Evolutionary conservation across 139 green algal genomes (phyloP).

Genomic region (Mychonastes homosphaera): DNA sequence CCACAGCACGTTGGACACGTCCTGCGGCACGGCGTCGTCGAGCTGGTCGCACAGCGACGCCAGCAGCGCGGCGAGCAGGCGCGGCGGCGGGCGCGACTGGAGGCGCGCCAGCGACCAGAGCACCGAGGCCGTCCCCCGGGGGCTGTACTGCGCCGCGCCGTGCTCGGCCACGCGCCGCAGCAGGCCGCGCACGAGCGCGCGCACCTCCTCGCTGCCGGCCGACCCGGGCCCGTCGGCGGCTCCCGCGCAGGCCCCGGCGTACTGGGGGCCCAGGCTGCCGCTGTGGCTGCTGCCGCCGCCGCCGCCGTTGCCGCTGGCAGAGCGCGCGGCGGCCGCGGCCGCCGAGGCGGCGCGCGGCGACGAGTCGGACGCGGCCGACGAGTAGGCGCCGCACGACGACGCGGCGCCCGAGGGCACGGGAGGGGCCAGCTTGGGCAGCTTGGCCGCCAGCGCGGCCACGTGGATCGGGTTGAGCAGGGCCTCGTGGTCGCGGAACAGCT

Average conservation of each 20-base stretch:
- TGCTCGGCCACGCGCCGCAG: slow-evolving; percentile 10
- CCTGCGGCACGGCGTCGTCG: slow-evolving; percentile 11
- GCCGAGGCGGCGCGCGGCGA: no score
- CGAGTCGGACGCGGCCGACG: no score
- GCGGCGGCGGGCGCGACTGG: slow-evolving; percentile 6
- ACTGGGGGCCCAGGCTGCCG: background rate
- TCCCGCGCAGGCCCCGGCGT: no score
- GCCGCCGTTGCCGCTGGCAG: background rate
- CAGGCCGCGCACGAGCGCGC: slow-evolving; percentile 3
- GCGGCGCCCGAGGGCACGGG: no score
- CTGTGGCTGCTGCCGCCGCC: slow-evolving; percentile 14
- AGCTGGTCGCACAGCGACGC: slow-evolving; percentile 11
- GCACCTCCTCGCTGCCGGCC: background rate
- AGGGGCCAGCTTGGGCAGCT: slow-evolving; percentile 23
- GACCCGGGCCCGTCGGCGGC: no score
- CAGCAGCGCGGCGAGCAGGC: slow-evolving; percentile 13
- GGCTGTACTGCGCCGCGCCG: slow-evolving; percentile 11
- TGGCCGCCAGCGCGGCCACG: slow-evolving; percentile 20
- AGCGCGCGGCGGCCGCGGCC: no score
- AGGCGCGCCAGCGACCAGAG: slow-evolving; percentile 20
- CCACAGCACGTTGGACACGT: slow-evolving; percentile 17
- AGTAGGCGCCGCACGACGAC: no score
- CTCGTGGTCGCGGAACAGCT: slow-evolving; percentile 13
- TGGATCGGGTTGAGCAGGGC: slow-evolving; percentile 23
- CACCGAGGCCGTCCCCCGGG: slow-evolving; percentile 14